Evolutionary conservation across 306 rosid species (phyloP).

Genomic region (Prunus salicina): DNA sequence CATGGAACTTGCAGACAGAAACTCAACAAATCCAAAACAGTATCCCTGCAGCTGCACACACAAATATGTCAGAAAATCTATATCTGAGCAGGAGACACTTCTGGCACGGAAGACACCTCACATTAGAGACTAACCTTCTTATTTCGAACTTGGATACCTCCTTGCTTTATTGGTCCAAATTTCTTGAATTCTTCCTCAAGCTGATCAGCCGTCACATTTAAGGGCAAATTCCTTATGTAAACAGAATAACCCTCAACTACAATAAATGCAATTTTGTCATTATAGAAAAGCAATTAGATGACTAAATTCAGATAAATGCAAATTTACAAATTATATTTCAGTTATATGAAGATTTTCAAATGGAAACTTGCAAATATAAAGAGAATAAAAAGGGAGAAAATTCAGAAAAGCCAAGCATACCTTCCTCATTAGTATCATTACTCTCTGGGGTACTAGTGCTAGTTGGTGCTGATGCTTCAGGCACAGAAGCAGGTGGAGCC

Average conservation of each 20-base stretch:
- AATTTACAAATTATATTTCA: background rate
- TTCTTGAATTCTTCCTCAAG: constrained; percentile 60
- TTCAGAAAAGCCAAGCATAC: constrained; percentile 21
- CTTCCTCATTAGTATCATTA: constrained; percentile 52
- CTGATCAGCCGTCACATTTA: constrained; percentile 44
- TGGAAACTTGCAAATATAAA: background rate
- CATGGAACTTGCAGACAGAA: constrained; percentile 53
- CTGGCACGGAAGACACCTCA: background rate
- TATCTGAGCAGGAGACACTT: background rate
- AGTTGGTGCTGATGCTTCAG: constrained; percentile 41
- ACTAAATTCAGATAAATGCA: background rate
- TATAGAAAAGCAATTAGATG: constrained; percentile 4
- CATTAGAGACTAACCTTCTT: constrained; percentile 45
- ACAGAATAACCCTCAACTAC: constrained; percentile 68
- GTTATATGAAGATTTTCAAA: background rate
- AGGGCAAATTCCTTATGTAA: constrained; percentile 64
- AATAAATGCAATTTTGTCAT: constrained; percentile 22
- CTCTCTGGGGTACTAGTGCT: constrained; percentile 35
- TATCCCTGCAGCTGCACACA: constrained; percentile 65
- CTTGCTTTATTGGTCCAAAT: constrained; percentile 72
- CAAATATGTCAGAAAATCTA: constrained; percentile 18
- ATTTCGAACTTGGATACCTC: constrained; percentile 72
- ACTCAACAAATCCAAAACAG: constrained; percentile 85
- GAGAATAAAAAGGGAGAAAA: background rate
- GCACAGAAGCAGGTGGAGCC: constrained; percentile 34